phyloP scores from a whole-genome alignment of 2,329 filamentous ascomycete species.

The Colletotrichum lindemuthianum region DNA sequence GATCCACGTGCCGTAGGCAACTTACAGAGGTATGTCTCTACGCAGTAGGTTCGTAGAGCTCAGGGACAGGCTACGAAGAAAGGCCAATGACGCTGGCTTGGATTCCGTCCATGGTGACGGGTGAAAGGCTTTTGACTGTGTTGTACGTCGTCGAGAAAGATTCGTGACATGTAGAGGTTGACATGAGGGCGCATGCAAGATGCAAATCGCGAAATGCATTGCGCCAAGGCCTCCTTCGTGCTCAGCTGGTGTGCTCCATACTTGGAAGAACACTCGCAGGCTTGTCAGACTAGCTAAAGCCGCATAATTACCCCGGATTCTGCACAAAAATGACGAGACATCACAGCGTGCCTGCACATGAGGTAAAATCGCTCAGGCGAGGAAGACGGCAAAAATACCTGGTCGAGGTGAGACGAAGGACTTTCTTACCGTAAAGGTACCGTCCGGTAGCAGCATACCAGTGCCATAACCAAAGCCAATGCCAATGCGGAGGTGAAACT shows the following conservation, averaged over 20 bases:
- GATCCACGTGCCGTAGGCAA: too few species aligned
- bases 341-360: too few species aligned
- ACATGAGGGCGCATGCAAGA: too few species aligned
- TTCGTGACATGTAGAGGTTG: too few species aligned
- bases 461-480: constrained; percentile 6
- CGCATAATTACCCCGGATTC: constrained; percentile 25
- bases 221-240: too few species aligned
- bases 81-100: constrained; percentile 14
- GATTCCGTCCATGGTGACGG: constrained; percentile 5
- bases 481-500: constrained; percentile 22
- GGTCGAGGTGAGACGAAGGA: constrained; percentile 46
- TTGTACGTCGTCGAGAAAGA: too few species aligned
- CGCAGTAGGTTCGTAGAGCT: not conserved
- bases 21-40: not conserved
- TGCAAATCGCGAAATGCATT: too few species aligned
- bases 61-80: constrained; percentile 17
- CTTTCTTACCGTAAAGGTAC: constrained; percentile 38
- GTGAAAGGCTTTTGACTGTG: constrained; percentile 5
- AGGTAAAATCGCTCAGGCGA: too few species aligned
- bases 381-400: constrained; percentile 8
- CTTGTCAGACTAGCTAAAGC: too few species aligned
- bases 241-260: too few species aligned
- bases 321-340: constrained; percentile 29
- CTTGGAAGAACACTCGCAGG: not conserved
- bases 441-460: constrained; percentile 39